phyloP scores from a whole-genome alignment of 345 rosid genomes.

The Nephelium lappaceum region DNA sequence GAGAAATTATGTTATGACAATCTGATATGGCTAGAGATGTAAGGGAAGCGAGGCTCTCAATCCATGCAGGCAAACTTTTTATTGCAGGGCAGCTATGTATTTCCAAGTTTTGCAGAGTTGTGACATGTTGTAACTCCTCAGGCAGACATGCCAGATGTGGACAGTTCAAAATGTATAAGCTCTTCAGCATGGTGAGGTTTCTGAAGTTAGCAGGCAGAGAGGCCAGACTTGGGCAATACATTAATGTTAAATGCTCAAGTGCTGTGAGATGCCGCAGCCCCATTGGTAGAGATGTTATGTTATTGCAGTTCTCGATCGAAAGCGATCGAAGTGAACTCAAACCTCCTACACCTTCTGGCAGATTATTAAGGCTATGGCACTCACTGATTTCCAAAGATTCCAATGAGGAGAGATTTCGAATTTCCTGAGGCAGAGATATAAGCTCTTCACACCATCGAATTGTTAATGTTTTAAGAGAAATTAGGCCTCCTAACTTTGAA shows the following conservation, averaged over 20 bases:
- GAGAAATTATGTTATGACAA: slow-evolving; percentile 15
- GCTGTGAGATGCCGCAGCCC: slow-evolving; percentile 16
- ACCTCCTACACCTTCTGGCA: slow-evolving; percentile 19
- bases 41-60: slow-evolving; percentile 12
- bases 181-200: slow-evolving; percentile 14
- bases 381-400: slow-evolving; percentile 26
- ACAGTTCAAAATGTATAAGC: slow-evolving; percentile 28
- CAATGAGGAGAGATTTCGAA: slow-evolving; percentile 20
- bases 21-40: slow-evolving; percentile 23
- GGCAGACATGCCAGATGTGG: slow-evolving; percentile 16
- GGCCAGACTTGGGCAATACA: slow-evolving; percentile 25
- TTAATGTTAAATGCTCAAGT: slow-evolving; percentile 27
- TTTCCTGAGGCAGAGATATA: slow-evolving; percentile 17
- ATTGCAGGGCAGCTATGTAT: slow-evolving; percentile 15
- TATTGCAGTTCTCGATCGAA: slow-evolving; percentile 26
- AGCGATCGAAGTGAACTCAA: slow-evolving; percentile 14
- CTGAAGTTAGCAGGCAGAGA: slow-evolving; percentile 16
- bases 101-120: slow-evolving; percentile 20
- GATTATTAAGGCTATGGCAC: slow-evolving; percentile 14
- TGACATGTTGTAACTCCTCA: slow-evolving; percentile 3
- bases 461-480: slow-evolving; percentile 19
- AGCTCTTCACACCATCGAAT: slow-evolving; percentile 26
- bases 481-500: not conserved
- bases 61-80: slow-evolving; percentile 9
- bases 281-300: slow-evolving; percentile 15